Evolutionary conservation across 345 rosid species (phyloP).

Genomic region (Rhodomyrtus tomentosa): DNA sequence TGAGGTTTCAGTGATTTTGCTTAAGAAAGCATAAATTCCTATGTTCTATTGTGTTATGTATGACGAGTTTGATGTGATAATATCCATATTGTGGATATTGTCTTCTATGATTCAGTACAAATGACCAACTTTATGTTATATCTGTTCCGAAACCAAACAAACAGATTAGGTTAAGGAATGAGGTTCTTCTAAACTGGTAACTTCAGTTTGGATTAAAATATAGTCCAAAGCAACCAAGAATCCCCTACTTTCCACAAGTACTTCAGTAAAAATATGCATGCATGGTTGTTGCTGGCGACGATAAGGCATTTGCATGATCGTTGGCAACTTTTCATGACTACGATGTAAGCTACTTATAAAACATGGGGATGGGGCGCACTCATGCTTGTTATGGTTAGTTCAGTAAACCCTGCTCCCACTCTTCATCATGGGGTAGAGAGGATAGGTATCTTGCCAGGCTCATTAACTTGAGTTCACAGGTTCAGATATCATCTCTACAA

Average conservation of each 20-base stretch:
- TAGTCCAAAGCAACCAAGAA: neutral
- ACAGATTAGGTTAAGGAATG: neutral
- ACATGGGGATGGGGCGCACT: neutral
- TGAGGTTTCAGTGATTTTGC: neutral
- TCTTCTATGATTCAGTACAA: neutral
- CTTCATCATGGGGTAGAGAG: neutral
- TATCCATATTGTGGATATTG: neutral
- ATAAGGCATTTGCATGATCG: neutral
- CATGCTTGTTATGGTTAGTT: neutral
- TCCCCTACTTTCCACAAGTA: neutral
- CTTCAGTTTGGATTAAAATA: neutral
- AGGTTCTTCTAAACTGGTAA: neutral
- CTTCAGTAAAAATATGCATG: neutral
- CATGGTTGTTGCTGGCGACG: neutral
- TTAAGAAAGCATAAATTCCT: neutral
- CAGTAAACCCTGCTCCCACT: neutral
- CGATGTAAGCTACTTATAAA: neutral
- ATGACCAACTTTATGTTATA: neutral
- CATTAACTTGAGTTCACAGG: neutral
- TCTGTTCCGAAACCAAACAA: neutral
- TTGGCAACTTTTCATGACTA: neutral
- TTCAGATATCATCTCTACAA: neutral
- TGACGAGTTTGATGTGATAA: neutral
- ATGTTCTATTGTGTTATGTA: neutral
- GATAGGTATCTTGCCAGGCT: neutral